These are phyloP conservation scores for Sparassis latifolia DNA, from an alignment of 1,284 basidiomycete species.

Conservation along the genomic window DNA sequence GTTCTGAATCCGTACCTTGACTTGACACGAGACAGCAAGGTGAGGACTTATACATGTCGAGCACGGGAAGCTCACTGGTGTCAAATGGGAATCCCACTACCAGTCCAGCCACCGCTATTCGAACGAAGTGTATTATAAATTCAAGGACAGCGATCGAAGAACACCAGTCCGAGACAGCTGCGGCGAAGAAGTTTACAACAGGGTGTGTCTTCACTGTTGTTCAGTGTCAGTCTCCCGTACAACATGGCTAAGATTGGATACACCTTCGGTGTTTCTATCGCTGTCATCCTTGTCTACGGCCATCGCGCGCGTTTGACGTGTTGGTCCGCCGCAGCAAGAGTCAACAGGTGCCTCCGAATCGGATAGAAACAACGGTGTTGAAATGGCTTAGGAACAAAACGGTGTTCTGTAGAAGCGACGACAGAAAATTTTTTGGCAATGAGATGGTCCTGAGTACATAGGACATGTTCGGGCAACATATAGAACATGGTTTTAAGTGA, in stretches of 20 bases:
- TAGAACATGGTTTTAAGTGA: no score
- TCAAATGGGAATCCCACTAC: conserved; percentile 70
- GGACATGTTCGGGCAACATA: no score
- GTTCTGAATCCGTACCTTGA: conserved; percentile 73
- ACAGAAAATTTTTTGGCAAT: no score
- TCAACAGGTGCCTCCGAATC: no score
- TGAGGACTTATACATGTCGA: neutral
- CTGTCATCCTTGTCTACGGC: neutral
- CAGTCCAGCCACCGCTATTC: conserved; percentile 54
- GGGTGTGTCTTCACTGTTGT: conserved; percentile 33
- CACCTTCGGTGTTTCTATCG: neutral
- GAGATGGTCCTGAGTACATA: no score
- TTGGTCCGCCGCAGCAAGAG: no score
- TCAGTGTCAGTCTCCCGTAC: neutral
- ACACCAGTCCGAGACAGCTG: conserved; percentile 52
- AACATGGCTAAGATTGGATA: neutral
- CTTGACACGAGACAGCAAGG: conserved; percentile 25
- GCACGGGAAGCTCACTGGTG: conserved; percentile 41
- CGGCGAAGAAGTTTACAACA: conserved; percentile 63
- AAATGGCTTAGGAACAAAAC: no score
- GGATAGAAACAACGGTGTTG: no score
- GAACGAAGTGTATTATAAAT: neutral
- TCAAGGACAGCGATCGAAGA: no score
- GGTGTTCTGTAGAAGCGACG: no score
- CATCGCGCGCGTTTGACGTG: no score